Base-by-base conservation (phyloP, 1,284 basidiomycete species). In the Ustilago loliicola region DNA sequence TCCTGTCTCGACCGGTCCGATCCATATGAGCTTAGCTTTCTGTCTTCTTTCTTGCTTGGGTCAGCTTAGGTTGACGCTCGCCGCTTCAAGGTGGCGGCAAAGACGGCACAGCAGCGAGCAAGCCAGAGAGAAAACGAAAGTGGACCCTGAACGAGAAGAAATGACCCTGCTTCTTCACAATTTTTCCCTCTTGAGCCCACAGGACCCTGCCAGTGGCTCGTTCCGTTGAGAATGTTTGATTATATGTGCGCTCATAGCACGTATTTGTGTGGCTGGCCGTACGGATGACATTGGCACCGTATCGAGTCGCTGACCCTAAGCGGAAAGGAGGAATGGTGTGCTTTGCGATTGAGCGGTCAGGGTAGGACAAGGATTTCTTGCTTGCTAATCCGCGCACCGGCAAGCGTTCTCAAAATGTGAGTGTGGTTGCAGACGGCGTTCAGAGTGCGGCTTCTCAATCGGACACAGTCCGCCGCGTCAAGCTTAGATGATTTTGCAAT, bases 111-210 rank as follows among this genome's bases (percentile, higher is more conserved):
- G 34, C 17, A 59, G 11, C 19, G 6, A 48, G 19, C 11, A 34
- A 54, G 36, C 32, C 34, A 55, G 11, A 19, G 21, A 27, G 25
- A 53, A 23, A 30, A 2, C 25, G 34, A 53, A 23, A 54, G 30
- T 65, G 66, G 66, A 67, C 66, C 66, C 66, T 61, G 66, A 58
- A 36, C n/a, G 30, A 58, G 63, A 65, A 65, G 62, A 64, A 64
- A 25, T 54, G 50, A 10, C 40, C 13, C 7, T 13, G 6, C 36
- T 30, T 45, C 38, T 21, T 19, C 25, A 53, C 7, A 9, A n/a
- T 32, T 38, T 48, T 48, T 48, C 21, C 4, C 45, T n/a, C n/a
- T n/a, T n/a, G n/a, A n/a, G n/a, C n/a, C n/a, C 21, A 48, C 23
- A 21, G 23, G 13, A 23, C 45, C 21, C 45, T 48, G 21, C n/a